Evolutionary conservation across 1,284 basidiomycete genomes (phyloP).

Genomic region (Pseudozyma flocculosa): DNA sequence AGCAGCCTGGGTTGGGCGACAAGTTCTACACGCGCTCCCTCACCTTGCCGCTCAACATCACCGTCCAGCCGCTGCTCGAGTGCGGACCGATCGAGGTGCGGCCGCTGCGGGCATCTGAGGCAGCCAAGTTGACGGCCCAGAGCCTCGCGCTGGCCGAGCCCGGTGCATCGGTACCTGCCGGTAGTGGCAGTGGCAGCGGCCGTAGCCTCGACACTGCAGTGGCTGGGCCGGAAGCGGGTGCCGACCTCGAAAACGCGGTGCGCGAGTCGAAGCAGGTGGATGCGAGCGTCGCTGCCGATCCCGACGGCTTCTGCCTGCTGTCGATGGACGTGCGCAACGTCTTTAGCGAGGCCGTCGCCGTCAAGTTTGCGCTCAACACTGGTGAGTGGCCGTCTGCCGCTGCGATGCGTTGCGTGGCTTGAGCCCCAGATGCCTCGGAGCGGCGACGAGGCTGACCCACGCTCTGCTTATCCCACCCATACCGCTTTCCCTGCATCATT

Average conservation of each 20-base stretch:
- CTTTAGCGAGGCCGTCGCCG: conserved; percentile 80
- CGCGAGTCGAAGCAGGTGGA: neutral
- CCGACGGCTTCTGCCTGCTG: conserved; percentile 76
- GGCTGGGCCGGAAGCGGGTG: neutral
- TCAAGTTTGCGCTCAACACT: conserved; percentile 70
- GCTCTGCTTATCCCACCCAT: too few relatives aligned
- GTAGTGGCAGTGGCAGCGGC: conserved; percentile 55
- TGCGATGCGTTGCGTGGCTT: neutral
- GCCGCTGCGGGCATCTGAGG: conserved; percentile 26
- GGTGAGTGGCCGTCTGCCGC: conserved; percentile 2
- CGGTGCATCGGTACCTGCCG: conserved; percentile 7
- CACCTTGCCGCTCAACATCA: conserved; percentile 79
- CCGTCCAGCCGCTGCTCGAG: conserved; percentile 89
- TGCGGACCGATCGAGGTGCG: conserved; percentile 59
- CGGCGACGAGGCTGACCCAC: too few relatives aligned
- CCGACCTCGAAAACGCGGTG: conserved; percentile 3
- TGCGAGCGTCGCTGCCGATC: conserved; percentile 18
- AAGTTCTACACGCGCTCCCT: conserved; percentile 78
- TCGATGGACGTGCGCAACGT: conserved; percentile 83
- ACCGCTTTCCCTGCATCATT: too few relatives aligned
- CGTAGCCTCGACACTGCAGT: conserved; percentile 1
- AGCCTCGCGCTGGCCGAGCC: conserved; percentile 59
- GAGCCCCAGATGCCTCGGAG: too few relatives aligned
- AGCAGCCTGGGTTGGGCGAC: conserved; percentile 50
- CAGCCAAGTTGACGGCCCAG: conserved; percentile 31